Percentiles rank a stretch among this genome's conserved stretches.
Conservation (phyloP, 2,329 filamentous ascomycete genomes). For the Kalaharituber pfeilii region DNA sequence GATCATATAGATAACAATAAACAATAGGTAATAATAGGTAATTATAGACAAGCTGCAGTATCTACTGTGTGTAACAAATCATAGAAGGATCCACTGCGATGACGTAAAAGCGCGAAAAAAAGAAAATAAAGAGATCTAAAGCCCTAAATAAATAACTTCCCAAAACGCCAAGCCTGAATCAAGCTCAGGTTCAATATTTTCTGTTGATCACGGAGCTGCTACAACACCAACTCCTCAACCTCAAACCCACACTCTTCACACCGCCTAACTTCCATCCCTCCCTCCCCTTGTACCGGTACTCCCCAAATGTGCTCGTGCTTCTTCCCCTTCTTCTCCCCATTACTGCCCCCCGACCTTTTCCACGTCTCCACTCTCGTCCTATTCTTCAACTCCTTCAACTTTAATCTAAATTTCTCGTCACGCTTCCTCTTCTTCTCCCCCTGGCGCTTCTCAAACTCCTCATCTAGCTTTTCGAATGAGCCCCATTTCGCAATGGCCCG, state of each 20-base stretch:
- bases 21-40: too few relatives aligned
- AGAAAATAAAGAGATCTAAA: too few relatives aligned
- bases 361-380: constrained; percentile 84
- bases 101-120: too few relatives aligned
- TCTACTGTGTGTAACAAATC: too few relatives aligned
- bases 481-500: constrained; percentile 95
- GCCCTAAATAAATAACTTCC: not conserved
- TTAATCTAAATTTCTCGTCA: constrained; percentile 79
- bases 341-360: constrained; percentile 45
- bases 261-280: constrained; percentile 55
- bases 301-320: constrained; percentile 86
- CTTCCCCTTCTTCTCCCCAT: constrained; percentile 32
- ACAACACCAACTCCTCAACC: constrained; percentile 58
- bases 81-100: too few relatives aligned
- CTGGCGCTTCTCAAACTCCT: constrained; percentile 67
- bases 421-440: constrained; percentile 67
- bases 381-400: constrained; percentile 79
- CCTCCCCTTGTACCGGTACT: constrained; percentile 47
- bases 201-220: too few relatives aligned
- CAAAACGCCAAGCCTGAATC: not conserved
- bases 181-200: not conserved
- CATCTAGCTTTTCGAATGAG: constrained; percentile 64
- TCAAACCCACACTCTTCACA: constrained; percentile 62
- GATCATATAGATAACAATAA: too few relatives aligned
- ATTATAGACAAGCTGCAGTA: too few relatives aligned